Base-by-base conservation (phyloP, 2,329 filamentous ascomycete species). In the Phaeophleospora eucalypticola region DNA sequence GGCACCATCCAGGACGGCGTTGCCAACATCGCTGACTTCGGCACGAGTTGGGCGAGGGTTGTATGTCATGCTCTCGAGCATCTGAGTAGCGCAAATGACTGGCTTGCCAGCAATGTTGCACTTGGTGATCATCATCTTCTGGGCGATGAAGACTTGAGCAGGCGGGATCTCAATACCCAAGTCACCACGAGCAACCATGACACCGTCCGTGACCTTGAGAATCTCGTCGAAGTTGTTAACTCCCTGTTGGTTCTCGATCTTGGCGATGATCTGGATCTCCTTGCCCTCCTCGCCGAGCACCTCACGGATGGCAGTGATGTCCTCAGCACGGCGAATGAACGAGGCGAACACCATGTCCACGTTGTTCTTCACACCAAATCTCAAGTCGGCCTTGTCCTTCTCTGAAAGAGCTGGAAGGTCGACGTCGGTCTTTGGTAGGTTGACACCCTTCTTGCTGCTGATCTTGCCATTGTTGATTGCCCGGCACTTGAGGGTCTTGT, bases 41-140 rank as follows among this genome's bases (percentile, higher is more conserved):
- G 93, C 93, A 74, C 93, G 89, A 56, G 93, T 98, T 42, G 93
- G 93, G 55, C 93, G 88, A 59, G 93, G 93, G 80, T 98, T 98
- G 81, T 95, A 96, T 73, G 95, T 98, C 93, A 98, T 98, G 59
- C 89, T 95, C 82, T 98, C 93, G 61, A 98, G 82, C 93, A 98
- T 98, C 79, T 98, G 93, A 34, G 93, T 98, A 51, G 93, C 93
- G 74, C 91, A 97, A 70, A 98, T 96, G 71, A 91, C 90, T 60
- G 93, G 93, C 82, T 98, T 98, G 73, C 93, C 93, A 61, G 89
- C 90, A 68, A 96, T 84, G 80, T 98, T 98, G 83, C 93, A 98
- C 84, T 97, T 97, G 74, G 93, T 90, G 73, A 98, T 98, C 82
- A 98, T 90, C 88, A 98, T 98, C 86, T 98, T 98, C 80, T 98